Conservation (phyloP, 208 protist genomes). For the Leishmania amazonensis region DNA sequence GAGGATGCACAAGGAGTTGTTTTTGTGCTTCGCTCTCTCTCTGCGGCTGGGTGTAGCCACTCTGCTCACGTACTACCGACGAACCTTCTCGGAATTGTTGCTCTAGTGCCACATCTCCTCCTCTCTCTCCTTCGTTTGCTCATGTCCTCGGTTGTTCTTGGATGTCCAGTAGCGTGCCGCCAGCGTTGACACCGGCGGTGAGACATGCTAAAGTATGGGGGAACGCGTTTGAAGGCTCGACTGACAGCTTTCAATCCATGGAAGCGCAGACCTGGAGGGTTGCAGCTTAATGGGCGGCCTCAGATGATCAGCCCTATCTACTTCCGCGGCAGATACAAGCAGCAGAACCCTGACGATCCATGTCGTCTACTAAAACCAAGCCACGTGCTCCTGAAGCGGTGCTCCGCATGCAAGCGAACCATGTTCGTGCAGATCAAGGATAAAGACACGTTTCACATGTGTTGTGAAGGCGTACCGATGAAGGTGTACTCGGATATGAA, state of each 20-base stretch:
- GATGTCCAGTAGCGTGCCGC: not conserved
- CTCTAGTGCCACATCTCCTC: not conserved
- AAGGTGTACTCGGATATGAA: slow-evolving; percentile 77
- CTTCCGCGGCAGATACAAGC: slow-evolving; percentile 54
- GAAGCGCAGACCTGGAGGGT: slow-evolving; percentile 72
- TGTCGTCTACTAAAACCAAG: slow-evolving; percentile 70
- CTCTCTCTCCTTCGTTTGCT: slow-evolving; percentile 20
- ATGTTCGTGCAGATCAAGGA: slow-evolving; percentile 62
- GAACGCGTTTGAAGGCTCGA: slow-evolving; percentile 34
- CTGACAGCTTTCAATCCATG: slow-evolving; percentile 86
- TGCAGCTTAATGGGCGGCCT: slow-evolving; percentile 70
- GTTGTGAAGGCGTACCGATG: slow-evolving; percentile 83
- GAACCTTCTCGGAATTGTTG: not conserved
- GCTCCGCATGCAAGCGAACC: slow-evolving; percentile 73
- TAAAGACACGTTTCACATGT: slow-evolving; percentile 81
- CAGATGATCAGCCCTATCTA: slow-evolving; percentile 79
- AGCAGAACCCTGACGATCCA: slow-evolving; percentile 80
- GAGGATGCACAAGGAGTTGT: not conserved
- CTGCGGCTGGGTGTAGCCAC: not conserved
- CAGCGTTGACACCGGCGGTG: not conserved
- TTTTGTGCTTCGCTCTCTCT: not conserved
- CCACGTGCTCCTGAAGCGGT: slow-evolving; percentile 84
- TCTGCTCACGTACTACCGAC: not conserved
- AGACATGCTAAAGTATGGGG: slow-evolving; percentile 38
- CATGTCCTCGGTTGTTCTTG: slow-evolving; percentile 28